Evolutionary conservation across 345 rosid species (phyloP), one percentile per base, ranked within the genome.

Genomic region (Noccaea bulbosa): DNA sequence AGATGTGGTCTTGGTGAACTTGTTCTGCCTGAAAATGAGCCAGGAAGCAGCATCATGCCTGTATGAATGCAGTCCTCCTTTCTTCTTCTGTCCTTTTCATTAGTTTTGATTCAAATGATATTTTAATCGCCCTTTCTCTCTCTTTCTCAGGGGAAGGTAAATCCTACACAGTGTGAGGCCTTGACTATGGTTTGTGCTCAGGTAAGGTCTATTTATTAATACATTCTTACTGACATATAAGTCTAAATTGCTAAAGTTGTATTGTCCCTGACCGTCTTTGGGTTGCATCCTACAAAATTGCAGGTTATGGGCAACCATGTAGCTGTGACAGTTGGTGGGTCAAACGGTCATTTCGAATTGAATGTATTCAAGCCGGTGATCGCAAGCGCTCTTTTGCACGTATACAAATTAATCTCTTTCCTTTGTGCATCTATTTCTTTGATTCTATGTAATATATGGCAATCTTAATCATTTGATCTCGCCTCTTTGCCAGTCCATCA

Each of bases 41-140:
- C 96, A 16, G 98, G 98, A 70, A 93, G 98, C 88, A 93, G 97
- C 80, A 93, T 91, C 69, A 93, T 93, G 98, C 98, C 97, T 45
- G 98, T 93, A 87, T 65, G 75, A 12, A 65, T 62, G 34, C 79
- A 39, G 20, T 69, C 47, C 62, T 52, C 57, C 38, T 45, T 38
- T 65, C 15, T 48, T 70, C 45, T 66, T 22, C 67, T 57, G 43
- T 56, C 73, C 27, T 27, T 44, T 17, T 60, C 51, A 53, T 5
- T 34, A 16, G 16, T 27, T 44, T 70, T 20, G 69, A 32, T 47
- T 62, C 2, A 49, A 24, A 14, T 62, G 44, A 65, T 38, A 27
- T 8, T 72, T 79, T 49, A 57, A 47, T 34, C 51, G 38, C 20
- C 27, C 35, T 61, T 4, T 43, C 84, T 75, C 78, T 61, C 40